Evolutionary conservation across 2,329 filamentous ascomycete species (phyloP).

Genomic region (Neoarthrinium moseri): DNA sequence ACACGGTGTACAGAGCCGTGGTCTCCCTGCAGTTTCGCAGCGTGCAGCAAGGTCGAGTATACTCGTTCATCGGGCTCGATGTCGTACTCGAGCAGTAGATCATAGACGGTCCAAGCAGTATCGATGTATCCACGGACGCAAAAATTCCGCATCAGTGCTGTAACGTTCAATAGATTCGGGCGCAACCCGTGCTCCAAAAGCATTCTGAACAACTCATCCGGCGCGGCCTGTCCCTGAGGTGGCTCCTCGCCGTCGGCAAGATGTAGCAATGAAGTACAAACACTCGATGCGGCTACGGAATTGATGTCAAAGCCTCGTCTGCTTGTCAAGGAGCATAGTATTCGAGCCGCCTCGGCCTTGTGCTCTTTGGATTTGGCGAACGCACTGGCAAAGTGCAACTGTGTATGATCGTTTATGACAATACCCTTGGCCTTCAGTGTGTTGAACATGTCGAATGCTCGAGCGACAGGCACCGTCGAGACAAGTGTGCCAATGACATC

Average conservation of each 20-base stretch:
- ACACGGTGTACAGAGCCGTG: slow-evolving; percentile 53
- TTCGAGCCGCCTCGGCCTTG: slow-evolving; percentile 41
- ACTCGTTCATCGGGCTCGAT: slow-evolving; percentile 65
- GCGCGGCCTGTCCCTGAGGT: slow-evolving; percentile 42
- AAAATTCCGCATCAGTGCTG: slow-evolving; percentile 70
- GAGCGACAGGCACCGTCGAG: slow-evolving; percentile 7
- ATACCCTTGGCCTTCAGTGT: slow-evolving; percentile 18
- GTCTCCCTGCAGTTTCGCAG: slow-evolving; percentile 61
- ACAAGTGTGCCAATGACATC: slow-evolving; percentile 17
- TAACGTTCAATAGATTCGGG: slow-evolving; percentile 63
- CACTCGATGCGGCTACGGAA: slow-evolving; percentile 44
- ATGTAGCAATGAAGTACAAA: slow-evolving; percentile 59
- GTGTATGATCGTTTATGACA: slow-evolving; percentile 34
- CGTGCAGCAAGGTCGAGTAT: slow-evolving; percentile 68
- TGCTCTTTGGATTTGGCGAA: slow-evolving; percentile 38
- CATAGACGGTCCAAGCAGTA: slow-evolving; percentile 64
- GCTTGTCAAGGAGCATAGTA: slow-evolving; percentile 36
- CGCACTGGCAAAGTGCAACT: slow-evolving; percentile 44
- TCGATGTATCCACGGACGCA: slow-evolving; percentile 61
- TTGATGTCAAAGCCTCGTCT: slow-evolving; percentile 43
- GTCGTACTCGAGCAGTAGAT: slow-evolving; percentile 58
- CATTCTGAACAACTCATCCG: slow-evolving; percentile 51
- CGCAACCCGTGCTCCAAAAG: slow-evolving; percentile 60
- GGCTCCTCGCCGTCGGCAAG: slow-evolving; percentile 30
- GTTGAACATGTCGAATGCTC: slow-evolving; percentile 18